These are phyloP conservation scores for Cordyceps pruinosa DNA, from an alignment of 2,329 filamentous ascomycete genomes.

Conservation along the genomic window DNA sequence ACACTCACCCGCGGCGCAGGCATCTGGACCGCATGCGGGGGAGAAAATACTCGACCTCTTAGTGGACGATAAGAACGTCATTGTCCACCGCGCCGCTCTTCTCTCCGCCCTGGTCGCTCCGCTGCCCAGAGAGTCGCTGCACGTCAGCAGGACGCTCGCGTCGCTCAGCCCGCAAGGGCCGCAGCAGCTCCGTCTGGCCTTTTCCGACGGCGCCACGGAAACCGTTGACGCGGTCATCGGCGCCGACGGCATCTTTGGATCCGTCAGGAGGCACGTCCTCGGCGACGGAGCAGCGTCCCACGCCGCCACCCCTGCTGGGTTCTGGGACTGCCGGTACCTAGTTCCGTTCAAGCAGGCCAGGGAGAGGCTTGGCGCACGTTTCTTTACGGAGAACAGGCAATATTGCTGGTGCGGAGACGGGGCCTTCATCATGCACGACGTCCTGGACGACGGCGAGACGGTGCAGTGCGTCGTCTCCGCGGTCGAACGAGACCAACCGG, in stretches of 20 bases:
- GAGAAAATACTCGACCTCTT: background rate
- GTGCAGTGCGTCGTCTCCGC: background rate
- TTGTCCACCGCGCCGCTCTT: slow-evolving; percentile 19
- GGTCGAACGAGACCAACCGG: background rate
- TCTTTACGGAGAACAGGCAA: background rate
- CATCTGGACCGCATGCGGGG: background rate
- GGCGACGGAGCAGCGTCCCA: background rate
- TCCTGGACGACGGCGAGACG: slow-evolving; percentile 1
- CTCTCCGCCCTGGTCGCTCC: slow-evolving; percentile 17
- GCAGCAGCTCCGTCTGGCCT: background rate
- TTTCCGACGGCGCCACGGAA: slow-evolving; percentile 13
- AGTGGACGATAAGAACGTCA: background rate
- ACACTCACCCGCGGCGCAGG: no score
- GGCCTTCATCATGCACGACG: slow-evolving; percentile 1
- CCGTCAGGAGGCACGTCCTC: slow-evolving; percentile 17
- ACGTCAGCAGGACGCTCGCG: slow-evolving; percentile 14
- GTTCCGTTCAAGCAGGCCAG: slow-evolving; percentile 2
- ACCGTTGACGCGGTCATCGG: slow-evolving; percentile 18
- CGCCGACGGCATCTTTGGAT: slow-evolving; percentile 19
- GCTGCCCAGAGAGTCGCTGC: slow-evolving; percentile 13
- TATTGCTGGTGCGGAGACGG: slow-evolving; percentile 6
- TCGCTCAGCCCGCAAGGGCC: slow-evolving; percentile 2
- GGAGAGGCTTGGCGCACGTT: background rate
- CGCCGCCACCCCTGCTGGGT: background rate
- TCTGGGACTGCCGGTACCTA: slow-evolving; percentile 4